A percentile compares a stretch with the other conserved stretches of the same genome.
phyloP scores from a whole-genome alignment of 2,329 filamentous ascomycete genomes.

The Penicillium sumatraense region DNA sequence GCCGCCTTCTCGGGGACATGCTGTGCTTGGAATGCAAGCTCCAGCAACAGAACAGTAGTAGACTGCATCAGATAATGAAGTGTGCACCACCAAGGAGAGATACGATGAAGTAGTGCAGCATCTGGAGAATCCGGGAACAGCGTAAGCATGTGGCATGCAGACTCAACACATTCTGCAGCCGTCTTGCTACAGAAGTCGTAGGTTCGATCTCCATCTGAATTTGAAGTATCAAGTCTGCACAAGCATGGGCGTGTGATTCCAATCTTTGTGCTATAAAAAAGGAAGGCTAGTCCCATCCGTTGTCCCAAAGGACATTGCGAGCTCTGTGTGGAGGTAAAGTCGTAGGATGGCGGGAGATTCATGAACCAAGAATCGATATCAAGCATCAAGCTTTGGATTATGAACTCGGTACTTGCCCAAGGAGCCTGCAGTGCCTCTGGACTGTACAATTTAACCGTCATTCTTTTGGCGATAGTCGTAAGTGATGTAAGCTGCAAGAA shows the following conservation, averaged over 20 bases:
- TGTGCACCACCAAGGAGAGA: conserved; percentile 51
- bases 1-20: conserved; percentile 48
- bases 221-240: conserved; percentile 42
- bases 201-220: conserved; percentile 36
- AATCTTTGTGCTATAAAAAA: conserved; percentile 50
- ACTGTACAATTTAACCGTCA: conserved; percentile 45
- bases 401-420: conserved; percentile 45
- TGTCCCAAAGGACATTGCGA: conserved; percentile 39
- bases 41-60: conserved; percentile 48
- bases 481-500: conserved; percentile 46
- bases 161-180: conserved; percentile 47
- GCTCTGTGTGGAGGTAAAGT: conserved; percentile 44
- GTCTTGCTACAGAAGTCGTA: conserved; percentile 44
- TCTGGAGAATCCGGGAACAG: conserved; percentile 48
- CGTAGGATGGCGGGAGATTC: conserved; percentile 43
- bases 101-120: conserved; percentile 39
- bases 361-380: conserved; percentile 47
- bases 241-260: conserved; percentile 50
- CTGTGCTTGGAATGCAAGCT: conserved; percentile 47
- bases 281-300: conserved; percentile 46
- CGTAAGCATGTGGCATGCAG: conserved; percentile 46
- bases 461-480: conserved; percentile 42
- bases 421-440: conserved; percentile 40
- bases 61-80: conserved; percentile 52
- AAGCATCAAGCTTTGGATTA: conserved; percentile 42